Percentiles rank a stretch among this genome's conserved stretches.
These are phyloP conservation scores for Lanzia echinophila DNA, from an alignment of 2,329 filamentous ascomycete genomes.

Conservation along the genomic window DNA sequence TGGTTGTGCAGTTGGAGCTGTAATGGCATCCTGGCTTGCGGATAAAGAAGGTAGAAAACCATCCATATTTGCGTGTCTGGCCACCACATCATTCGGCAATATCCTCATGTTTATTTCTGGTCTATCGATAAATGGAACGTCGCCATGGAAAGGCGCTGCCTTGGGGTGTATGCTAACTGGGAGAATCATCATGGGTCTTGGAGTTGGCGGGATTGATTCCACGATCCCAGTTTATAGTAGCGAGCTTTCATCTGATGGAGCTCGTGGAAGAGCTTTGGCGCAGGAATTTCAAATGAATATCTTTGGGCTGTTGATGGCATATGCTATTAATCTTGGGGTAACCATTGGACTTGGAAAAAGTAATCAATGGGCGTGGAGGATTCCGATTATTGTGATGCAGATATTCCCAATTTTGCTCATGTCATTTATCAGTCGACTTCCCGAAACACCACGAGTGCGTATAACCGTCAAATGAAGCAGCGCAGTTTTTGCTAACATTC, in stretches of 20 bases:
- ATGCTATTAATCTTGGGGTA: constrained; percentile 50
- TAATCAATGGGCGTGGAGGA: constrained; percentile 55
- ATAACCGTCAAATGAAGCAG: too few species aligned
- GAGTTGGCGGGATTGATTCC: constrained; percentile 53
- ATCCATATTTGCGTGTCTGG: constrained; percentile 48
- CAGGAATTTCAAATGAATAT: constrained; percentile 62
- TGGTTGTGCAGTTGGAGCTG: constrained; percentile 51
- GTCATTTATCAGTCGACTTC: constrained; percentile 44
- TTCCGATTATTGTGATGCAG: constrained; percentile 56
- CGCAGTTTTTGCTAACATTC: not conserved
- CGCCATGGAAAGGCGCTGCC: constrained; percentile 42
- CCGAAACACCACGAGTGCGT: constrained; percentile 44
- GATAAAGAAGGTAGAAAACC: constrained; percentile 48
- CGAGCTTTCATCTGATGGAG: constrained; percentile 50
- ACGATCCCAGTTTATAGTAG: constrained; percentile 55
- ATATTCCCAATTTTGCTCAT: constrained; percentile 49
- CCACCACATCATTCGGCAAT: constrained; percentile 48
- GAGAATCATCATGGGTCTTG: constrained; percentile 45
- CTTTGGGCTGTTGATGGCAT: constrained; percentile 54
- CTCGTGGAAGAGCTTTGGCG: constrained; percentile 50
- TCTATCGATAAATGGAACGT: constrained; percentile 36
- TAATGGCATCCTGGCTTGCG: constrained; percentile 48
- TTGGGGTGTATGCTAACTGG: constrained; percentile 32
- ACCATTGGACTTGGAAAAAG: constrained; percentile 47
- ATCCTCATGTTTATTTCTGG: constrained; percentile 54